Evolutionary conservation across 2,329 filamentous ascomycete genomes (phyloP).

Genomic region (Dactylellina drechsleri): DNA sequence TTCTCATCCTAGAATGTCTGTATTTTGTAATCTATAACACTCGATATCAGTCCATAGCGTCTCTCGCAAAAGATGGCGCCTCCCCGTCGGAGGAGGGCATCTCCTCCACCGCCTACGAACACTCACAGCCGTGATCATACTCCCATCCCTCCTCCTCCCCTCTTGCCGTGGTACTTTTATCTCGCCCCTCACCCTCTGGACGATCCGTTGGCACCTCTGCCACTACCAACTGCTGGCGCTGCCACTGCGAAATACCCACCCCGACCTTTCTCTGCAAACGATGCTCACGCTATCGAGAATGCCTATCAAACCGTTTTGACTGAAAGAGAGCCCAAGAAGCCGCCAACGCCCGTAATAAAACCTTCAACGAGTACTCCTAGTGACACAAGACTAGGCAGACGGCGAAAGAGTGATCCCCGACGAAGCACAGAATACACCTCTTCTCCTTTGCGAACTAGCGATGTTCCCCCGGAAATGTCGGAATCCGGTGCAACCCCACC

Average conservation of each 20-base stretch:
- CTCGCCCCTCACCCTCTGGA: slow-evolving; percentile 83
- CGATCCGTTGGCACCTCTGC: slow-evolving; percentile 78
- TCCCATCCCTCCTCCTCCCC: slow-evolving; percentile 64
- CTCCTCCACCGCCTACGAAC: slow-evolving; percentile 45
- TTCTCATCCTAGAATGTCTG: slow-evolving; percentile 3
- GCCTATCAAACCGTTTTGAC: slow-evolving; percentile 74
- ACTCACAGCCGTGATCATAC: slow-evolving; percentile 54
- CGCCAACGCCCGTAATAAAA: slow-evolving; percentile 25
- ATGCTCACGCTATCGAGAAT: slow-evolving; percentile 81
- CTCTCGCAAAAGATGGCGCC: slow-evolving; percentile 25
- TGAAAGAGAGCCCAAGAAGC: slow-evolving; percentile 37
- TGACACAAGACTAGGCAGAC: slow-evolving; percentile 34
- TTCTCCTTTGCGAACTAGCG: slow-evolving; percentile 49
- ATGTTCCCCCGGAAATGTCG: slow-evolving; percentile 52
- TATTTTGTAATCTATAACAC: slow-evolving; percentile 2
- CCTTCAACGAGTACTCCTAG: slow-evolving; percentile 25
- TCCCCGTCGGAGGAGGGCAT: slow-evolving; percentile 38
- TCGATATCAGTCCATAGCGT: not conserved
- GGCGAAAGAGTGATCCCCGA: slow-evolving; percentile 48
- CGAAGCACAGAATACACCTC: slow-evolving; percentile 47
- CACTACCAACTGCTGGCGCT: slow-evolving; percentile 67
- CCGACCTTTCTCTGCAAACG: slow-evolving; percentile 79
- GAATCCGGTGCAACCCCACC: slow-evolving; percentile 40
- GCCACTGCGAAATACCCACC: slow-evolving; percentile 71
- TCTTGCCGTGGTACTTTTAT: slow-evolving; percentile 84